phyloP scores from a whole-genome alignment of 2,329 filamentous ascomycete genomes.

The Fusarium citri region DNA sequence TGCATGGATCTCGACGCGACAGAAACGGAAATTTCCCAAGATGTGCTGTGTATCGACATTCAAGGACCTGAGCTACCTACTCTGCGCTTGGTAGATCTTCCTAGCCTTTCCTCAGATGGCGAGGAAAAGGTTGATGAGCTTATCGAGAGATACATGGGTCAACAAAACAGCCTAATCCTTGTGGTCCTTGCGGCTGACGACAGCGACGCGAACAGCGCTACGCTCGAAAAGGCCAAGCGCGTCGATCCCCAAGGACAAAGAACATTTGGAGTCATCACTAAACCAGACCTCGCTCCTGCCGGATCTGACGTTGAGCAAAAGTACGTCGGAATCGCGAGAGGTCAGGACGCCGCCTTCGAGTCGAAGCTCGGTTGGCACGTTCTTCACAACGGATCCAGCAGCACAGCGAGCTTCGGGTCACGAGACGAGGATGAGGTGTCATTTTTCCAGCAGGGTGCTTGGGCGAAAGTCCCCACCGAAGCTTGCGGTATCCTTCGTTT shows the following conservation, averaged over 20 bases:
- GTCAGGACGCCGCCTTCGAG: background rate
- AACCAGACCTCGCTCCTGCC: background rate
- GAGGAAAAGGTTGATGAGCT: background rate
- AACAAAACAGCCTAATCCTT: background rate
- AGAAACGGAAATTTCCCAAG: background rate
- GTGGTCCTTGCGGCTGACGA: background rate
- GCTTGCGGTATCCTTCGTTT: constrained; percentile 50
- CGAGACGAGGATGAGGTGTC: background rate
- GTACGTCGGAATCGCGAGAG: background rate
- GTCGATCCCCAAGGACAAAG: background rate
- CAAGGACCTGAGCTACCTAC: background rate
- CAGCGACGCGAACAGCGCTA: background rate
- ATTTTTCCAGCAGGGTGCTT: background rate
- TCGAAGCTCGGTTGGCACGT: background rate
- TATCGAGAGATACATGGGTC: background rate
- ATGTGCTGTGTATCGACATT: background rate
- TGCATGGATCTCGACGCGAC: background rate
- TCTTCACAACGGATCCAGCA: background rate
- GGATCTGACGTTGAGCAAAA: constrained; percentile 9
- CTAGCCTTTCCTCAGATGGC: background rate
- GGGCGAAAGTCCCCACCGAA: constrained; percentile 36
- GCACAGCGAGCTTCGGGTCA: background rate
- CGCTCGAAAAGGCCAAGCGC: background rate
- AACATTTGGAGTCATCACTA: background rate
- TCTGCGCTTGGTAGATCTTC: background rate